Conservation (phyloP, 306 rosid species). For the Castanopsis chinensis region DNA sequence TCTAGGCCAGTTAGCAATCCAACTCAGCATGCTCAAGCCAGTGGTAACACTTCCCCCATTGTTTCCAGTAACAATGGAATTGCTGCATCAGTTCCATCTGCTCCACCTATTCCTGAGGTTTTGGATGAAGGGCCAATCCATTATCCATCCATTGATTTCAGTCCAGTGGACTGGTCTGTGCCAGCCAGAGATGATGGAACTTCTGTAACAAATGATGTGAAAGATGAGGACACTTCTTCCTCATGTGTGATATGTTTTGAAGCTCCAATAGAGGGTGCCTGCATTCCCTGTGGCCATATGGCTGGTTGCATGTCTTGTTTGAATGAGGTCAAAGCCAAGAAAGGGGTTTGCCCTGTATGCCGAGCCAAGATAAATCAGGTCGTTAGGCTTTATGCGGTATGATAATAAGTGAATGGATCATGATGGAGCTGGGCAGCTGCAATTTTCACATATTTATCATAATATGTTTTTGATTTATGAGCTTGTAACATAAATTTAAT, state of each 20-base stretch:
- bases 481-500: neutral
- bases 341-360: slow-evolving; percentile 28
- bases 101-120: slow-evolving; percentile 23
- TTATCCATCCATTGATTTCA: slow-evolving; percentile 17
- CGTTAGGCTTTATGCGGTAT: slow-evolving; percentile 16
- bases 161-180: neutral
- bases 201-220: neutral
- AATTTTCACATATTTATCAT: neutral
- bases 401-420: neutral
- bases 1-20: neutral
- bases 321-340: slow-evolving; percentile 23
- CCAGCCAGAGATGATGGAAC: slow-evolving; percentile 2
- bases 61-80: neutral
- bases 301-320: slow-evolving; percentile 31
- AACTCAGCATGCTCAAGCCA: neutral
- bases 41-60: neutral
- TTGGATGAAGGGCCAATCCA: slow-evolving; percentile 16
- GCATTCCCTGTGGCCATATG: slow-evolving; percentile 28
- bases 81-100: slow-evolving; percentile 22
- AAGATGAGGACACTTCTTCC: slow-evolving; percentile 9
- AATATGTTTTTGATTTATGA: neutral
- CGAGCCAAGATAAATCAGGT: slow-evolving; percentile 19
- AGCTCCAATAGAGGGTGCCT: slow-evolving; percentile 22
- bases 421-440: neutral
- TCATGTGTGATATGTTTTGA: slow-evolving; percentile 24